Evolutionary conservation across 1,284 basidiomycete species (phyloP).

Genomic region (Trichosporon ovoides): DNA sequence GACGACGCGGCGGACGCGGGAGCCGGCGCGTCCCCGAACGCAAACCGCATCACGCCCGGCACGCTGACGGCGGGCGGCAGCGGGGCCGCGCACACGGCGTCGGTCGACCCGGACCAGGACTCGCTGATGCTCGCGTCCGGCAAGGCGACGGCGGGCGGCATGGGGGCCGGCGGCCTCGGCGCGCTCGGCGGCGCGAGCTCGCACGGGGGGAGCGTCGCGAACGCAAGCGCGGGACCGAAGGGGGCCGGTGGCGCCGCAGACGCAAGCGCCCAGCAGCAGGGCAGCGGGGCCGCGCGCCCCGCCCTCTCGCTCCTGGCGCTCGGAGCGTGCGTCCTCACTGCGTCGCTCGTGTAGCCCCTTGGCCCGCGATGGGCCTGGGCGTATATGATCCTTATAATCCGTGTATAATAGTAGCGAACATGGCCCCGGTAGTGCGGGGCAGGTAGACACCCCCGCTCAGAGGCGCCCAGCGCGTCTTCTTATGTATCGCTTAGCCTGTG

Average conservation of each 20-base stretch:
- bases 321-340: not conserved
- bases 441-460: too few relatives aligned
- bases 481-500: slow-evolving; percentile 5
- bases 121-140: not conserved
- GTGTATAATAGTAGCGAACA: not conserved
- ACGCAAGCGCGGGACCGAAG: too few relatives aligned
- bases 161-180: not conserved
- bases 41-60: not conserved
- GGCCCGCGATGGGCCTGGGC: not conserved
- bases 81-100: not conserved
- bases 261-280: not conserved
- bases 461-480: not conserved
- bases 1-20: not conserved
- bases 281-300: not conserved
- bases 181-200: too few relatives aligned
- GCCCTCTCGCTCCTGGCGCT: not conserved
- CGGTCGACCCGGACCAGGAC: not conserved
- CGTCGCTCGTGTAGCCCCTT: not conserved
- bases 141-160: not conserved
- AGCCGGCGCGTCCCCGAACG: not conserved
- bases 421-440: too few relatives aligned
- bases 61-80: not conserved
- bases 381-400: not conserved
- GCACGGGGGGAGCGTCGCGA: too few relatives aligned
- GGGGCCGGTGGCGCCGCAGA: too few relatives aligned